Conservation (phyloP, 129 eudicot genomes). For the Calendula officinalis region DNA sequence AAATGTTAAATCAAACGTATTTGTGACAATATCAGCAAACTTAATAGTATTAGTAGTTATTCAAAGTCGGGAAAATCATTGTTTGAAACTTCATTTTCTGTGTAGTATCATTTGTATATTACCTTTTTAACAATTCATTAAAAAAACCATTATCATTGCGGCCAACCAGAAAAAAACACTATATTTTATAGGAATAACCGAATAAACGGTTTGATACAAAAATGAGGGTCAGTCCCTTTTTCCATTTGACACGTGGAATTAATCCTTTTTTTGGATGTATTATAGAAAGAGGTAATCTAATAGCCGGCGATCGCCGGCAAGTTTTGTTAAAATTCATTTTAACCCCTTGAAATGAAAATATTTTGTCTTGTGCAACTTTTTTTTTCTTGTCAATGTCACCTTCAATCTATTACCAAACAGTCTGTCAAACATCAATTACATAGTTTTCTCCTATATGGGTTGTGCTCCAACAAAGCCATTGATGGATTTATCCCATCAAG, state of each 20-base stretch:
- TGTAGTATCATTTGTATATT: neutral
- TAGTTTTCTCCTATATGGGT: slow-evolving; percentile 49
- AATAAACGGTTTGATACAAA: slow-evolving; percentile 1
- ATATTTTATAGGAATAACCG: neutral
- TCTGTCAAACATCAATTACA: slow-evolving; percentile 32
- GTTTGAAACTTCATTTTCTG: neutral
- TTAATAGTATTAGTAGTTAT: too few relatives aligned
- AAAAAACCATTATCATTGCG: slow-evolving; percentile 5
- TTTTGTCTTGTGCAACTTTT: slow-evolving; percentile 21
- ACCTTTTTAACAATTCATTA: neutral
- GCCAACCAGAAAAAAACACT: neutral
- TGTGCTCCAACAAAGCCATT: slow-evolving; percentile 55
- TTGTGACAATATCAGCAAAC: neutral
- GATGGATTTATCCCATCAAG: slow-evolving; percentile 35
- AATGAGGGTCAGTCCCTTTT: neutral
- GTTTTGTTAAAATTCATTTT: slow-evolving; percentile 11
- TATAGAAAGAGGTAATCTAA: slow-evolving; percentile 3
- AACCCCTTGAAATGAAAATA: slow-evolving; percentile 16
- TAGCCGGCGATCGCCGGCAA: slow-evolving; percentile 44
- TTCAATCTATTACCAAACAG: slow-evolving; percentile 20
- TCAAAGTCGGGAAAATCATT: neutral
- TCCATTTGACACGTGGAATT: slow-evolving; percentile 18
- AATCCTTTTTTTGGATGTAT: neutral
- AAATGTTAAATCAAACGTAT: too few relatives aligned
- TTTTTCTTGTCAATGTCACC: slow-evolving; percentile 37